A percentile compares a stretch with the other conserved stretches of the same genome.
These are phyloP conservation scores for Prunus kanzakura DNA, from an alignment of 306 rosid species.

Conservation along the genomic window DNA sequence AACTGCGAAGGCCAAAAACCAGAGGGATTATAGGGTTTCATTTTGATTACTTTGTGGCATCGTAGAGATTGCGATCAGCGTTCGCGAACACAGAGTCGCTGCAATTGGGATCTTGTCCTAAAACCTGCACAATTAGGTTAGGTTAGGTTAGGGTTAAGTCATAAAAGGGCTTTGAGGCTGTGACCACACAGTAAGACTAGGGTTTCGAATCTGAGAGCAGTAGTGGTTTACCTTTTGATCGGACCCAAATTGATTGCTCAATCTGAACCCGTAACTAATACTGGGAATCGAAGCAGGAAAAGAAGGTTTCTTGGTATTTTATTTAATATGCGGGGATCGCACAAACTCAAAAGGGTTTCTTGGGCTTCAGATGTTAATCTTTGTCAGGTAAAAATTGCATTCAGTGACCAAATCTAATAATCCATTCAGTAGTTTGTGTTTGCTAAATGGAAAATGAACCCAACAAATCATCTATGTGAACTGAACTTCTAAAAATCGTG, in stretches of 20 bases:
- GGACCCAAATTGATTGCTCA: conserved; percentile 1
- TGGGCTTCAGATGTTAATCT: conserved; percentile 88
- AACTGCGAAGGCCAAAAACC: conserved; percentile 21
- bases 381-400: conserved; percentile 74
- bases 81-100: neutral
- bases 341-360: conserved; percentile 68
- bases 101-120: conserved; percentile 8
- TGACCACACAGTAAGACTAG: conserved; percentile 30
- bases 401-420: conserved; percentile 23
- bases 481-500: neutral
- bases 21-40: conserved; percentile 41
- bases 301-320: conserved; percentile 15
- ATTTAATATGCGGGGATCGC: conserved; percentile 70
- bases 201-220: conserved; percentile 36
- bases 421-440: conserved; percentile 20
- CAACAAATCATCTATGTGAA: neutral
- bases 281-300: conserved; percentile 24
- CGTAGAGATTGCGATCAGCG: conserved; percentile 9
- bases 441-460: conserved; percentile 5
- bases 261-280: conserved; percentile 21
- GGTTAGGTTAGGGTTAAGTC: neutral
- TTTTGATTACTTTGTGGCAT: conserved; percentile 18
- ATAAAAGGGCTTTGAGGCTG: neutral
- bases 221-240: conserved; percentile 10
- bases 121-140: conserved; percentile 1